phyloP scores from a whole-genome alignment of 768 basidiomycete species.

The Pleurotus salmoneostramineus region DNA sequence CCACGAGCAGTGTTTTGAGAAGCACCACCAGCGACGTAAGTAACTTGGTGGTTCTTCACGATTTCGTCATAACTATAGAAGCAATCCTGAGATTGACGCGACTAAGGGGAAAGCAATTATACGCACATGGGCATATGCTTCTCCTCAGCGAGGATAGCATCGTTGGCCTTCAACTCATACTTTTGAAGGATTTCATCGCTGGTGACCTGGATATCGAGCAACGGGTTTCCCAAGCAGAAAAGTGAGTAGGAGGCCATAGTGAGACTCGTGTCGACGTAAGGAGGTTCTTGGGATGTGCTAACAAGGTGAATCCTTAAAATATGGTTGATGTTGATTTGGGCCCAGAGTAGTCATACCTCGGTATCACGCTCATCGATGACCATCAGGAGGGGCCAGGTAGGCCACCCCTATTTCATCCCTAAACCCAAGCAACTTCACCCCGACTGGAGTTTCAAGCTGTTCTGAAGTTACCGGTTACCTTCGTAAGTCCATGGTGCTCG shows the following conservation, averaged over 20 bases:
- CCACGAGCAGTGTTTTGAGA: constrained; percentile 95
- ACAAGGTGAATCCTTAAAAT: not conserved
- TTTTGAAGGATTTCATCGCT: constrained; percentile 83
- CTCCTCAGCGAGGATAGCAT: constrained; percentile 91
- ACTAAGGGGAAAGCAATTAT: not conserved
- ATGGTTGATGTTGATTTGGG: not conserved
- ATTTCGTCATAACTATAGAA: constrained; percentile 81
- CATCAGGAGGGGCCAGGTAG: not conserved
- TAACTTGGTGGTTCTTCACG: constrained; percentile 67
- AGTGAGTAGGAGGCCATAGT: constrained; percentile 45
- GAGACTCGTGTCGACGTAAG: not conserved
- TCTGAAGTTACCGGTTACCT: too few species aligned
- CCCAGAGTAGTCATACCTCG: constrained; percentile 2
- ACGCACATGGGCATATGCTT: constrained; percentile 85
- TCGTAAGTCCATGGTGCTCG: too few species aligned
- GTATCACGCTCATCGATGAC: constrained; percentile 6
- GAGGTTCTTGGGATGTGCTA: not conserved
- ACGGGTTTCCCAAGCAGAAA: constrained; percentile 93
- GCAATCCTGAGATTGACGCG: not conserved
- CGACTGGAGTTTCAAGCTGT: too few species aligned
- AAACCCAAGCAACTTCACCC: not conserved
- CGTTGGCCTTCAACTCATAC: constrained; percentile 89
- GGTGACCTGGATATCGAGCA: constrained; percentile 93
- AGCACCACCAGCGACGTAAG: constrained; percentile 96
- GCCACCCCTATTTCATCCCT: not conserved